These are phyloP conservation scores for Paraglomus brasilianum DNA, from an alignment of 192 early-diverging fungal species.

Conservation along the genomic window DNA sequence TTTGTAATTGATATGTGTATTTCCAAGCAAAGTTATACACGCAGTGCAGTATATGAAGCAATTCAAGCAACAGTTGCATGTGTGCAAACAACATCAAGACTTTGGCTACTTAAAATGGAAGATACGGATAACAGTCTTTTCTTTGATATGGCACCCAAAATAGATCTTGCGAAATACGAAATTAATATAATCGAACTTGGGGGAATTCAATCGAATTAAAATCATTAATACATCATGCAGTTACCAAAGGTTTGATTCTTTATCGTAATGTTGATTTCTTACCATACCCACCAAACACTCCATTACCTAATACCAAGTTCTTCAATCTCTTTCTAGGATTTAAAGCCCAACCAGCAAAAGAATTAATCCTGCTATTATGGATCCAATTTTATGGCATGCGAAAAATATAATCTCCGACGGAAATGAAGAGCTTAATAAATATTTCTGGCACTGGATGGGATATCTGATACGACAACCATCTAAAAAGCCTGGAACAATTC, in stretches of 20 bases:
- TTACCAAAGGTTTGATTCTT: constrained; percentile 2
- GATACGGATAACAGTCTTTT: constrained; percentile 4
- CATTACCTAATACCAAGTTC: constrained; percentile 14
- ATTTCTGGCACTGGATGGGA: constrained; percentile 5
- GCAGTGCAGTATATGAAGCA: constrained; percentile 6
- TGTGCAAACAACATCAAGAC: constrained; percentile 4
- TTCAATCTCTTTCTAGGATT: constrained; percentile 22
- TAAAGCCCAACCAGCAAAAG: constrained; percentile 6
- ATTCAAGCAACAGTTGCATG: constrained; percentile 6
- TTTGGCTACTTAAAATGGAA: constrained; percentile 7
- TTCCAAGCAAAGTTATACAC: constrained; percentile 4
- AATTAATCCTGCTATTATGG: constrained; percentile 4
- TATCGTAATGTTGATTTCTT: neutral
- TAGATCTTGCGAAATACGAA: constrained; percentile 3
- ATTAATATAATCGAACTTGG: constrained; percentile 5
- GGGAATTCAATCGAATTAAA: neutral
- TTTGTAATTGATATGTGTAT: neutral
- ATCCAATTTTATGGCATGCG: constrained; percentile 13
- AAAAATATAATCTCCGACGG: constrained; percentile 7
- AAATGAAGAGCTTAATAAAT: constrained; percentile 19
- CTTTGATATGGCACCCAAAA: constrained; percentile 1
- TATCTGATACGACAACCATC: constrained; percentile 15
- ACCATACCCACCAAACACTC: constrained; percentile 19
- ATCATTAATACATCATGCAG: neutral
- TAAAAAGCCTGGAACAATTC: constrained; percentile 20